phyloP scores from a whole-genome alignment of 2,329 filamentous ascomycete species.

The Pyrenochaeta sp. region DNA sequence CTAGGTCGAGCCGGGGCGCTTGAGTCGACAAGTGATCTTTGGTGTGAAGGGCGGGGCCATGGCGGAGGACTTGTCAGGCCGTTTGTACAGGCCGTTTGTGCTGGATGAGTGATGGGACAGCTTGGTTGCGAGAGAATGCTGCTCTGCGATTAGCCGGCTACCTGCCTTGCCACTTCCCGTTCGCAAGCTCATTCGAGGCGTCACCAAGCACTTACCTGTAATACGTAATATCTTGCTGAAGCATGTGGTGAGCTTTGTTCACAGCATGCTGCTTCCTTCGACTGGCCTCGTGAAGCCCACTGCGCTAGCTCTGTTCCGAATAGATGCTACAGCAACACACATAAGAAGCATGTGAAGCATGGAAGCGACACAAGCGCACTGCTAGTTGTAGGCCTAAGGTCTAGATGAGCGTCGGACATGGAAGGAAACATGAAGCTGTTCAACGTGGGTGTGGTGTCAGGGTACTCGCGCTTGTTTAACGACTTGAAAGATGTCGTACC shows the following conservation, averaged over 20 bases:
- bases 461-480: neutral
- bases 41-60: neutral
- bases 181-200: slow-evolving; percentile 9
- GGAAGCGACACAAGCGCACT: slow-evolving; percentile 1
- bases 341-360: slow-evolving; percentile 8
- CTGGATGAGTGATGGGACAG: neutral
- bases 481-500: neutral
- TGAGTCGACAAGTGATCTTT: slow-evolving; percentile 3
- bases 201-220: slow-evolving; percentile 9
- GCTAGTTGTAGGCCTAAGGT: neutral
- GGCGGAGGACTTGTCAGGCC: neutral
- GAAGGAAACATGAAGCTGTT: neutral
- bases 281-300: slow-evolving; percentile 10
- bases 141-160: neutral
- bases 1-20: neutral
- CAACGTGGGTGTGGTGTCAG: neutral
- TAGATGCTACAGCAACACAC: neutral
- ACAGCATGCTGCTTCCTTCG: neutral
- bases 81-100: slow-evolving; percentile 1
- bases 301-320: slow-evolving; percentile 6
- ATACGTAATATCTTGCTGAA: neutral
- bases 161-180: slow-evolving; percentile 4
- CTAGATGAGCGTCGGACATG: neutral
- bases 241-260: slow-evolving; percentile 5
- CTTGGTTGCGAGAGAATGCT: slow-evolving; percentile 3